Evolutionary conservation across 805 yeast genomes (phyloP), one percentile per base, ranked within the genome.

Genomic region (Jamesozyma spencerorum): DNA sequence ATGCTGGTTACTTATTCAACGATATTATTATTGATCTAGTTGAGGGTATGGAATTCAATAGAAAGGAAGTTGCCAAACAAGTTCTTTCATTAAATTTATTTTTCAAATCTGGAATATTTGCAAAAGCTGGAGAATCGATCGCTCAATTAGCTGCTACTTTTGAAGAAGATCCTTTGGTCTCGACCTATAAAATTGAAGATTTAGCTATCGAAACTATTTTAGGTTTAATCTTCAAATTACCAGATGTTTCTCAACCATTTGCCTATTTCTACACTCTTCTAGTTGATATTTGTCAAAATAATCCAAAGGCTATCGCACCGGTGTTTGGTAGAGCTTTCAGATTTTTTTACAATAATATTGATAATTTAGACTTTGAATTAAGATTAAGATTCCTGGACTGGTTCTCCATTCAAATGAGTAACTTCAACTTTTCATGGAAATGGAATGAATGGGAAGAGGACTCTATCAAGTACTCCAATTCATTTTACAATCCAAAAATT

Each of bases 401-500:
- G 97, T 80, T 94, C 68, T 72, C 94, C 1, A 80, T 85, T 41
- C 98, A 92, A 63, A 75, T 92, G 59, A 83, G 94, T 53, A 92
- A 90, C 58, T 92, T 90, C 61, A 87, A 83, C 42, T 92, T 85
- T 64, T 85, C 88, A 29, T 92, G 99, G 99, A 86, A 87, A 57
- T 92, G 98, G 98, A 77, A 75, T 47, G 97, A 88, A 60, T 92
- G 98, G 98, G 75, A 72, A 20, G 64, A 61, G 2, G 84, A 79
- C 51, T 70, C 80, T 0, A 51, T 57, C n/a, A 60, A 58, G 35
- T 70, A 67, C 36, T 65, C 72, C 28, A 58, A 65, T 27, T 64
- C 70, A 22, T 52, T 55, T 13, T 77, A 74, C 53, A 88, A 85
- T 55, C 95, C 97, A 11, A 77, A 76, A 49, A 70, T 75, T 46